These are phyloP conservation scores for Balansia obtecta DNA, from an alignment of 2,329 filamentous ascomycete genomes.

Conservation along the genomic window DNA sequence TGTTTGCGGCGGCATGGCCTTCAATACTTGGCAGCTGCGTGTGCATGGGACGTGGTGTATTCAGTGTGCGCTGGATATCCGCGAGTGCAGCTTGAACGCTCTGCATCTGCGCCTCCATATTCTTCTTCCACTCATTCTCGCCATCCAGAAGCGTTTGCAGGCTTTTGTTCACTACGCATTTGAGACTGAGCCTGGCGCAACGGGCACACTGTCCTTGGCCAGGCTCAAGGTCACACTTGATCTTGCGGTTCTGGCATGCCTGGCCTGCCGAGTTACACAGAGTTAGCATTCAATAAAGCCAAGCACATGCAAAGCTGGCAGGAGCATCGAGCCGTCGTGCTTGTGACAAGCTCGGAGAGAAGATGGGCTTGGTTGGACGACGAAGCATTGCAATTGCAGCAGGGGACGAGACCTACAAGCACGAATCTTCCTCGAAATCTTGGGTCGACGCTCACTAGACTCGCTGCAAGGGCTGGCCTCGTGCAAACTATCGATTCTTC, in stretches of 20 bases:
- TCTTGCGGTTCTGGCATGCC: constrained; percentile 41
- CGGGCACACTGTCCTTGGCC: constrained; percentile 34
- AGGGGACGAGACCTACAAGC: constrained; percentile 15
- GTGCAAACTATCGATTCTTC: constrained; percentile 10
- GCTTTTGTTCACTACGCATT: constrained; percentile 42
- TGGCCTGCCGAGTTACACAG: constrained; percentile 12
- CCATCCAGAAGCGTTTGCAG: constrained; percentile 42
- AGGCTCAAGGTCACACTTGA: constrained; percentile 37
- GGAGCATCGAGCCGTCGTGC: background rate
- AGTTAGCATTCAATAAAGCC: constrained; percentile 1
- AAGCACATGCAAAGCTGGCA: background rate
- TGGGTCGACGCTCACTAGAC: constrained; percentile 11
- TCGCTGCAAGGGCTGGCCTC: constrained; percentile 8
- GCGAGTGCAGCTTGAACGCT: constrained; percentile 15
- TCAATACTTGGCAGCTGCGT: background rate
- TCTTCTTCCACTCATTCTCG: constrained; percentile 31
- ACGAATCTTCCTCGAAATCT: constrained; percentile 20
- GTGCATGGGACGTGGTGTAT: constrained; percentile 5
- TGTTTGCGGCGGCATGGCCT: background rate
- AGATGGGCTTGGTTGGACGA: background rate
- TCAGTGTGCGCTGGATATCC: constrained; percentile 14
- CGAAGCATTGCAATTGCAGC: background rate
- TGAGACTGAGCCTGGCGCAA: constrained; percentile 35
- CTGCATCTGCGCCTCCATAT: constrained; percentile 17
- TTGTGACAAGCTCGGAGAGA: background rate